Percentiles rank a stretch among this genome's conserved stretches.
phyloP scores from a whole-genome alignment of 2,329 filamentous ascomycete species.

The Scedosporium dehoogii region DNA sequence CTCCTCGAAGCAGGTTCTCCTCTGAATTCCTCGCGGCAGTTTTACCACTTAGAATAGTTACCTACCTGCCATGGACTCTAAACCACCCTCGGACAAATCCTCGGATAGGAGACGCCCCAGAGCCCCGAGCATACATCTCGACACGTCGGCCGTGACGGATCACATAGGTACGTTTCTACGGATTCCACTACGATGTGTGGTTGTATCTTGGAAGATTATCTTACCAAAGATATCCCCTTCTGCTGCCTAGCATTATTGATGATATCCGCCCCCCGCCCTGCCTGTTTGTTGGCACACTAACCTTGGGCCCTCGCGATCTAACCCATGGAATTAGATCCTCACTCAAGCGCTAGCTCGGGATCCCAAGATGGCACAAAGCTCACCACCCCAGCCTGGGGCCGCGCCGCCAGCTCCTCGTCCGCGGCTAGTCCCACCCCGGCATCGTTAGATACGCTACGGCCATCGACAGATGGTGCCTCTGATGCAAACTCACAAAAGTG shows the following conservation, averaged over 20 bases:
- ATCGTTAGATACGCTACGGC: background rate
- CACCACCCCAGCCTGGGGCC: background rate
- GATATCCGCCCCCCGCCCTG: too few relatives aligned
- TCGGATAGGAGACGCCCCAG: background rate
- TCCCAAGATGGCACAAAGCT: slow-evolving; percentile 3
- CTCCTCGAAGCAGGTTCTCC: background rate
- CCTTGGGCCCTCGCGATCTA: background rate
- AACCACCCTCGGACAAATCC: background rate
- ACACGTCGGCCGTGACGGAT: slow-evolving; percentile 3
- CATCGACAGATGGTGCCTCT: background rate
- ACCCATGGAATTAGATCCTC: background rate
- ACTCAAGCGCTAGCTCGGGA: background rate
- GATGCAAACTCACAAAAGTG: background rate
- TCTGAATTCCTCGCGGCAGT: background rate
- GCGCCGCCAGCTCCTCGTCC: background rate
- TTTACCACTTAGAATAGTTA: background rate
- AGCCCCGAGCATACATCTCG: slow-evolving; percentile 5
- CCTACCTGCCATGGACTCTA: background rate
- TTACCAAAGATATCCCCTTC: too few relatives aligned
- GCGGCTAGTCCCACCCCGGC: background rate
- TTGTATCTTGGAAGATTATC: too few relatives aligned
- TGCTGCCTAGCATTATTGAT: too few relatives aligned
- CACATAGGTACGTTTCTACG: background rate
- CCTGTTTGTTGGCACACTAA: background rate
- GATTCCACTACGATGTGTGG: background rate